Base-by-base conservation (phyloP, 2,329 filamentous ascomycete species). In the Nothomitra cinnamomea region DNA sequence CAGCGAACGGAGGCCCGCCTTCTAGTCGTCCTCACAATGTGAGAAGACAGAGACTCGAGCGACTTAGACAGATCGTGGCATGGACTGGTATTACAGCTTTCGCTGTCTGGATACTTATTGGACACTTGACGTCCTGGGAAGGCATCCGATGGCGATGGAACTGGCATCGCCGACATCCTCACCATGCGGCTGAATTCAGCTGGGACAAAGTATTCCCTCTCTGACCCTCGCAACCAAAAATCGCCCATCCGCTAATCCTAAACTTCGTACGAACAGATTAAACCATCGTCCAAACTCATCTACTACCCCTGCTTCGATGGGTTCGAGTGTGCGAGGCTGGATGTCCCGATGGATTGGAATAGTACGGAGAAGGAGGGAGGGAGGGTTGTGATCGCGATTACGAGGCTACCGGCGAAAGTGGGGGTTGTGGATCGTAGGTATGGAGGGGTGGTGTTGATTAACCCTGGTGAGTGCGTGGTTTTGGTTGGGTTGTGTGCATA, bases 281-380 rank as follows among this genome's bases (percentile, higher is more conserved):
- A 28, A 1, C 58, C 58, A 7, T 53, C 55, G 1, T 51, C 47
- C 17, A 17, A 58, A 19, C 59, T 67, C 3, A 38, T 58, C 6
- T 67, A 63, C 53, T 51, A 55, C 3, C 55, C 57, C 8, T 76
- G 73, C 60, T 73, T 69, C 54, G 65, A 65, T 54, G 67, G 64
- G 3, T 70, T 70, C 53, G 65, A 72, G 57, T 76, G 74, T 56
- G 71, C 73, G n/a, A 65, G 69, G 4, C 61, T 77, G 2, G 62
- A 69, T 47, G 66, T 76, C 0, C 74, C 73, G 0, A 67, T 76
- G 60, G 70, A 71, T 58, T 73, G 70, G 61, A 65, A 69, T 32
- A 61, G 62, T 3, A 59, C 61, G 0, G 63, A 69, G 38, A 58
- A 63, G 36, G 38, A 65, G 43, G 56, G 63, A 62, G 64, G 43